phyloP scores from a whole-genome alignment of 495 filamentous ascomycete species.

The Penicillium turbatum region DNA sequence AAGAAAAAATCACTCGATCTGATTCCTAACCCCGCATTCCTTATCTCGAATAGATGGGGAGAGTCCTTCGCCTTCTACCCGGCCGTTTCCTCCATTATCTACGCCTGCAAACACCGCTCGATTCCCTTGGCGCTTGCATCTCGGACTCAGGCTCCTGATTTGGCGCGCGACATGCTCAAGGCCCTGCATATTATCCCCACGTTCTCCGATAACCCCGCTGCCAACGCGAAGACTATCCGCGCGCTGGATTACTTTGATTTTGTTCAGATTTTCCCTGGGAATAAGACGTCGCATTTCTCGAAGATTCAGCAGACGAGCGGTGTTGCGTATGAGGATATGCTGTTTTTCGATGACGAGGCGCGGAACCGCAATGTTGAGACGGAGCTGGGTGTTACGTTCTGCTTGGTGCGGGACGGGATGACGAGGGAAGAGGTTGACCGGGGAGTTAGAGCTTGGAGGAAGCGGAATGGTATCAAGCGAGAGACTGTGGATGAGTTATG shows the following conservation, averaged over 20 bases:
- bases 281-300: constrained; percentile 81
- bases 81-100: constrained; percentile 69
- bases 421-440: constrained; percentile 73
- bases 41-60: constrained; percentile 48
- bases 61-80: constrained; percentile 79
- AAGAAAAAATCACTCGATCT: background rate
- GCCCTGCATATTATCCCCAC: constrained; percentile 61
- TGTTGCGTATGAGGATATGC: constrained; percentile 69
- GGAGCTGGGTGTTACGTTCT: constrained; percentile 75
- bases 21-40: constrained; percentile 6
- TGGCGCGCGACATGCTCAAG: constrained; percentile 76
- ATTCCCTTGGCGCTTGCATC: constrained; percentile 73
- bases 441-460: constrained; percentile 79
- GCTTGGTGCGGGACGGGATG: constrained; percentile 74
- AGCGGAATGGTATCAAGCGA: constrained; percentile 53
- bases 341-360: constrained; percentile 95
- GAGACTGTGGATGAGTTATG: constrained; percentile 11
- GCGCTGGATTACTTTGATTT: constrained; percentile 76
- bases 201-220: constrained; percentile 38
- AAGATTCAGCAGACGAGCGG: constrained; percentile 63
- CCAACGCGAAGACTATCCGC: constrained; percentile 38
- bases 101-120: constrained; percentile 50
- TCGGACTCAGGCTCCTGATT: constrained; percentile 75
- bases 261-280: constrained; percentile 84
- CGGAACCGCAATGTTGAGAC: constrained; percentile 83